Percentiles rank a stretch among this genome's conserved stretches.
These are phyloP conservation scores for Biscogniauxia sp. DNA, from an alignment of 2,329 filamentous ascomycete species.

Conservation along the genomic window DNA sequence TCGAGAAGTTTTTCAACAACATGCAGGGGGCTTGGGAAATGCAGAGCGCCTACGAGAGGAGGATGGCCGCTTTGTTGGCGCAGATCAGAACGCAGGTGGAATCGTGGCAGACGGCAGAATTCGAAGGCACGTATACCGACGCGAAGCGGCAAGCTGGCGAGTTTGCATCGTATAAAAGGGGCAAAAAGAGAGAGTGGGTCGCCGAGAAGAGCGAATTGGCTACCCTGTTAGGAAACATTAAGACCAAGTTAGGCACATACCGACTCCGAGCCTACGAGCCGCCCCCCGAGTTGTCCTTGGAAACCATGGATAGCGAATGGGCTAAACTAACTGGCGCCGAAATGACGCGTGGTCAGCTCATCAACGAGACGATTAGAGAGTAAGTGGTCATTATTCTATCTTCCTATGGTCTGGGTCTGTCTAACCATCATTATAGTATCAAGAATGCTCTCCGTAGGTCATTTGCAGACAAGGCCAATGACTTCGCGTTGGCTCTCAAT, in stretches of 20 bases:
- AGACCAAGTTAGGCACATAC: conserved; percentile 96
- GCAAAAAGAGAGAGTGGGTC: conserved; percentile 91
- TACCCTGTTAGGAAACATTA: conserved; percentile 93
- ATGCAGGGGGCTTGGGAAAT: conserved; percentile 99
- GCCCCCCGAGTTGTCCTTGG: conserved; percentile 76
- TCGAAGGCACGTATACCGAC: conserved; percentile 88
- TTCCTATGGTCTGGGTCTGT: neutral
- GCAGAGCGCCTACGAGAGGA: conserved; percentile 92
- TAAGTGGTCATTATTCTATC: conserved; percentile 39
- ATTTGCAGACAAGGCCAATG: conserved; percentile 97
- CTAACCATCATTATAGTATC: conserved; percentile 57
- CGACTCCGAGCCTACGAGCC: conserved; percentile 87
- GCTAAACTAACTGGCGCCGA: conserved; percentile 74
- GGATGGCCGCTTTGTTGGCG: conserved; percentile 79
- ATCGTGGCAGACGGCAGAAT: conserved; percentile 74
- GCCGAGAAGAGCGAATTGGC: conserved; percentile 96
- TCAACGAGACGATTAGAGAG: conserved; percentile 98
- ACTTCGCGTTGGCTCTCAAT: conserved; percentile 92
- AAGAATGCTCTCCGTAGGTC: conserved; percentile 90
- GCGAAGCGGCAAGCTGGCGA: conserved; percentile 81
- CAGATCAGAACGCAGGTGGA: conserved; percentile 71
- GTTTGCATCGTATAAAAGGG: conserved; percentile 87
- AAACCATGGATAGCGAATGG: conserved; percentile 83
- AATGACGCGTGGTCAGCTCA: conserved; percentile 84
- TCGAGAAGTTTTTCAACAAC: conserved; percentile 97